Base-by-base conservation (phyloP, 495 filamentous ascomycete species). In the Aspergillus panamensis region DNA sequence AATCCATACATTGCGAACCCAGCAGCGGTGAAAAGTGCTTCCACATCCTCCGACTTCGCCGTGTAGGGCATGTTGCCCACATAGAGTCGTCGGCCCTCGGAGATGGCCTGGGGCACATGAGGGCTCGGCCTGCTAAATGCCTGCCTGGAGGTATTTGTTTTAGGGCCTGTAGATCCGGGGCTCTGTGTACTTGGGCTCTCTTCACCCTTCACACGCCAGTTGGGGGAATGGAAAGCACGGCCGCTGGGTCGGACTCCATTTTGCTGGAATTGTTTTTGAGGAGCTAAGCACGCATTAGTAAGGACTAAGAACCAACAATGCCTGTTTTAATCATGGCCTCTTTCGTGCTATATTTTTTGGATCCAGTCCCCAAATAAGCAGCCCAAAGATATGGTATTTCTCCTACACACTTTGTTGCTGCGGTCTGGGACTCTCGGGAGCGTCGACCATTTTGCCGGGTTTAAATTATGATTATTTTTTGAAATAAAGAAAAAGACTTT, bases 21-120 rank as follows among this genome's bases (percentile, higher is more conserved):
- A 30, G 73, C 71, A 1, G 72, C 71, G 12, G 62, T 67, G 57
- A 89, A 82, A 30, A 89, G 64, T 2, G 69, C 72, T 64, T 84
- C 75, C 33, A 89, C 77, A 66, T 89, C 84, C 58, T 80, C 73
- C 17, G 77, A 73, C 69, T 82, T 84, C 44, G 82, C 84, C 40
- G 77, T 76, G 64, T 89, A 89, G 7, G 81, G 82, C 66, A 89
- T 76, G 63, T 88, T 89, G 62, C 86, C 85, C 8, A 89, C 76
- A 66, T 88, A 89, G 48, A 88, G 74, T 17, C 74, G 71, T 19
- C 74, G 70, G 7, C 74, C 73, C 48, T 77, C 74, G 3, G 69
- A 66, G 37, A 76, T 76, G 14, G 73, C 74, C 57, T 72, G 71
- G 6, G 74, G 72, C 0, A 72, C 73, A 58, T 73, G 72, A 30